phyloP scores from a whole-genome alignment of 768 basidiomycete genomes.

The Austroboletus eburneus region DNA sequence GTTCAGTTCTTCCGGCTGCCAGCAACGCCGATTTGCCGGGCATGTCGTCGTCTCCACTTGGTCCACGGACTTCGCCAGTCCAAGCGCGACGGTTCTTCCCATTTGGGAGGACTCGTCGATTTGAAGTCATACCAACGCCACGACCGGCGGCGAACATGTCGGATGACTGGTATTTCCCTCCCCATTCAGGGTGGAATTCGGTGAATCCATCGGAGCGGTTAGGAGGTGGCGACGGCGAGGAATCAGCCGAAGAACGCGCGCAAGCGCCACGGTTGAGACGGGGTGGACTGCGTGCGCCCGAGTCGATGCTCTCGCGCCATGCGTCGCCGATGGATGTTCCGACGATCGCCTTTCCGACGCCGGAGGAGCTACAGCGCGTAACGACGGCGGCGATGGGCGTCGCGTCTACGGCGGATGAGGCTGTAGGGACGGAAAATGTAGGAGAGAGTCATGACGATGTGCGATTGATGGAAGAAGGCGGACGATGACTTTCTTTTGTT shows the following conservation, averaged over 20 bases:
- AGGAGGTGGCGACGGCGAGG: slow-evolving; percentile 24
- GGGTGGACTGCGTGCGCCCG: slow-evolving; percentile 63
- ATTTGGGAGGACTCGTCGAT: slow-evolving; percentile 43
- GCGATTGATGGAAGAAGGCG: slow-evolving; percentile 13
- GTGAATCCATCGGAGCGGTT: slow-evolving; percentile 14
- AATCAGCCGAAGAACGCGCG: slow-evolving; percentile 34
- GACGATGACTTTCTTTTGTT: slow-evolving; percentile 14
- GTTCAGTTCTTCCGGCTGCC: slow-evolving; percentile 7
- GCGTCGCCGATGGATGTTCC: slow-evolving; percentile 34
- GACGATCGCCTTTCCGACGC: slow-evolving; percentile 16
- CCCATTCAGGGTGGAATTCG: slow-evolving; percentile 21
- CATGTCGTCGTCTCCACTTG: slow-evolving; percentile 6
- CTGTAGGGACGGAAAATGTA: slow-evolving; percentile 1
- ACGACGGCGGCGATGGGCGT: slow-evolving; percentile 10
- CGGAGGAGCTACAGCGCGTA: slow-evolving; percentile 21
- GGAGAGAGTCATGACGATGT: slow-evolving; percentile 7
- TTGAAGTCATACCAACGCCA: slow-evolving; percentile 34
- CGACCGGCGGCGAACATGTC: slow-evolving; percentile 26
- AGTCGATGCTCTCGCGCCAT: slow-evolving; percentile 50
- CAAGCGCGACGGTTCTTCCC: slow-evolving; percentile 56
- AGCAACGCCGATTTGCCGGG: neutral
- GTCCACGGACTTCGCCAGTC: slow-evolving; percentile 12
- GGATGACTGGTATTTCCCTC: slow-evolving; percentile 34
- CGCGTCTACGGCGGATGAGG: neutral
- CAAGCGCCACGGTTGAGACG: slow-evolving; percentile 55